These are phyloP conservation scores for Vanrija sp. DNA, from an alignment of 1,284 basidiomycete species.

Conservation along the genomic window DNA sequence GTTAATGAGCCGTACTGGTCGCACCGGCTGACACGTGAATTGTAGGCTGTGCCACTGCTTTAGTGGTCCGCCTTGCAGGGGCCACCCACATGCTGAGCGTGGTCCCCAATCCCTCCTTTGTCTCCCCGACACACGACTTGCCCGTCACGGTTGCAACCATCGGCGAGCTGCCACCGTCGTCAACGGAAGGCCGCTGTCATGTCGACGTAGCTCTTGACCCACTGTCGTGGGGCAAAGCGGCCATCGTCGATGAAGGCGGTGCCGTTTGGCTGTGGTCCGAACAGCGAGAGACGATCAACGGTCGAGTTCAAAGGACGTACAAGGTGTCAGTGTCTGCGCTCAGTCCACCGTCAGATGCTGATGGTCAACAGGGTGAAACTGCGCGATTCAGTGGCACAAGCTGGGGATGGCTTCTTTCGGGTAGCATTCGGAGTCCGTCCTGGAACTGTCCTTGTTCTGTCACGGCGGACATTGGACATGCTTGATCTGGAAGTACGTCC, in stretches of 20 bases:
- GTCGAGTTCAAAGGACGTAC: not conserved
- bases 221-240: slow-evolving; percentile 17
- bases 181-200: slow-evolving; percentile 24
- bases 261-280: slow-evolving; percentile 40
- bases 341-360: not conserved
- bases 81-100: slow-evolving; percentile 24
- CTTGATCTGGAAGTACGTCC: slow-evolving; percentile 29
- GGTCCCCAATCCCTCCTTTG: slow-evolving; percentile 19
- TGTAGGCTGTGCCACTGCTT: slow-evolving; percentile 22
- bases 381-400: slow-evolving; percentile 9
- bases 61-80: slow-evolving; percentile 24
- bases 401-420: slow-evolving; percentile 26
- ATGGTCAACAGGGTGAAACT: slow-evolving; percentile 18
- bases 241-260: slow-evolving; percentile 37
- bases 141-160: slow-evolving; percentile 12
- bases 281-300: slow-evolving; percentile 19
- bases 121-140: slow-evolving; percentile 1
- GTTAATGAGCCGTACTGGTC: not conserved
- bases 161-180: slow-evolving; percentile 4
- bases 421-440: slow-evolving; percentile 31
- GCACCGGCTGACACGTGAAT: not conserved
- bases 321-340: slow-evolving; percentile 17
- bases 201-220: slow-evolving; percentile 36
- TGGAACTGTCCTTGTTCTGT: slow-evolving; percentile 31
- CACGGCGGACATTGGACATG: slow-evolving; percentile 10